A percentile compares a stretch with the other conserved stretches of the same genome.
phyloP scores from a whole-genome alignment of 805 yeast genomes.

The Candida chauliodis region DNA sequence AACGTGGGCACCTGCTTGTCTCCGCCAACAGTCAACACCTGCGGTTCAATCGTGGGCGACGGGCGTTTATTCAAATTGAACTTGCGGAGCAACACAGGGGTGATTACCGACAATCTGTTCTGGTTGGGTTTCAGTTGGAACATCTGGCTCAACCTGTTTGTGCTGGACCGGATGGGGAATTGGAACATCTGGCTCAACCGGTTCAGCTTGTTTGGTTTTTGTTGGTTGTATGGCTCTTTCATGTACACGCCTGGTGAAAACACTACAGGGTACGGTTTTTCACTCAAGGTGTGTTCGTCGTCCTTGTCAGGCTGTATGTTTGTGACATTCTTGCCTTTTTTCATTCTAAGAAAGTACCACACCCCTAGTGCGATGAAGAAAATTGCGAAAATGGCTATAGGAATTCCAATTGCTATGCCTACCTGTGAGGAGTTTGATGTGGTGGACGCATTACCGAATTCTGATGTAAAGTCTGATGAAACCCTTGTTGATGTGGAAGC shows the following conservation, averaged over 20 bases:
- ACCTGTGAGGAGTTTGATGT: constrained; percentile 15
- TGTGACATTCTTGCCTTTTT: constrained; percentile 14
- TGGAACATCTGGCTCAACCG: constrained; percentile 6
- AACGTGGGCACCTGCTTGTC: not conserved
- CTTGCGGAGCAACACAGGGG: constrained; percentile 31
- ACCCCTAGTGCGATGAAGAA: constrained; percentile 18
- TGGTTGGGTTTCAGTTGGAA: not conserved
- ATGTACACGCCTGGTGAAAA: constrained; percentile 9
- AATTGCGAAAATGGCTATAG: constrained; percentile 24
- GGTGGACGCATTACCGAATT: constrained; percentile 1
- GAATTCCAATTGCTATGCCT: constrained; percentile 33
- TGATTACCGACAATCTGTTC: constrained; percentile 13
- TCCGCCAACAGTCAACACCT: not conserved
- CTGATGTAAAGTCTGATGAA: constrained; percentile 1
- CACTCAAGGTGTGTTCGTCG: not conserved
- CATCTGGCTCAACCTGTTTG: constrained; percentile 5
- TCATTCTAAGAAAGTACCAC: constrained; percentile 17
- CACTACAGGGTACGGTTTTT: constrained; percentile 10
- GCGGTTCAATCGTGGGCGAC: constrained; percentile 1
- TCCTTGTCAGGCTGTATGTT: not conserved
- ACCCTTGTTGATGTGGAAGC: not conserved
- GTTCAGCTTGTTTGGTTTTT: constrained; percentile 5
- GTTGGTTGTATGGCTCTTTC: constrained; percentile 8
- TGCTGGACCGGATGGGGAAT: not conserved
- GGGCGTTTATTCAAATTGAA: constrained; percentile 26